A percentile compares a stretch with the other conserved stretches of the same genome.
Conservation (phyloP, 768 basidiomycete genomes). For the Podaxis sp. region DNA sequence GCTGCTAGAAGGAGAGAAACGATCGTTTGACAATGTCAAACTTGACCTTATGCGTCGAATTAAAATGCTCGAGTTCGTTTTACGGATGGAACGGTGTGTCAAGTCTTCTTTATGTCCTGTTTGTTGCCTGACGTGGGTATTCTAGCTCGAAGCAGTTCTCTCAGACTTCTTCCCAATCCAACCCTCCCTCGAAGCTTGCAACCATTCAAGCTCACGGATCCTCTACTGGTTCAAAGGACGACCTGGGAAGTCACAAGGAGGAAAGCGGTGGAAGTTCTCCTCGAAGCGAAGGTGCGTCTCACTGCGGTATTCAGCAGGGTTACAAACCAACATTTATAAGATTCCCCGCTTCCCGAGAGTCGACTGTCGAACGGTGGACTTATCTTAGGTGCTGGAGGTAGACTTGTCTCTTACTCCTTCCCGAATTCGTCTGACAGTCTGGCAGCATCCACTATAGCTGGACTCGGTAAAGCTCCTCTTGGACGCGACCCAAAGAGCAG, state of each 20-base stretch:
- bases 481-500: slow-evolving; percentile 95
- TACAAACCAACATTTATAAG: slow-evolving; percentile 33
- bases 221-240: slow-evolving; percentile 64
- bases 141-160: slow-evolving; percentile 78
- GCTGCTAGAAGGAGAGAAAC: slow-evolving; percentile 92
- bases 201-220: slow-evolving; percentile 55
- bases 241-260: slow-evolving; percentile 70
- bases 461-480: slow-evolving; percentile 68
- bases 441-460: slow-evolving; percentile 41
- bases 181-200: slow-evolving; percentile 66
- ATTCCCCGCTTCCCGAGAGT: slow-evolving; percentile 71
- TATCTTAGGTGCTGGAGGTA: slow-evolving; percentile 41
- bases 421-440: slow-evolving; percentile 48
- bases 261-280: slow-evolving; percentile 83
- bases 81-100: slow-evolving; percentile 91
- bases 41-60: slow-evolving; percentile 94
- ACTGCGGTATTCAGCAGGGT: slow-evolving; percentile 7
- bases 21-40: slow-evolving; percentile 97
- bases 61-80: slow-evolving; percentile 98
- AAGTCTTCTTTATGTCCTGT: slow-evolving; percentile 15
- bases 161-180: slow-evolving; percentile 55
- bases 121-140: slow-evolving; percentile 20
- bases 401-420: slow-evolving; percentile 60
- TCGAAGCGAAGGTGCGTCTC: slow-evolving; percentile 70
- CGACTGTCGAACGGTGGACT: slow-evolving; percentile 64